Base-by-base conservation (phyloP, 2,329 filamentous ascomycete species). In the Penicillium rolfsii region DNA sequence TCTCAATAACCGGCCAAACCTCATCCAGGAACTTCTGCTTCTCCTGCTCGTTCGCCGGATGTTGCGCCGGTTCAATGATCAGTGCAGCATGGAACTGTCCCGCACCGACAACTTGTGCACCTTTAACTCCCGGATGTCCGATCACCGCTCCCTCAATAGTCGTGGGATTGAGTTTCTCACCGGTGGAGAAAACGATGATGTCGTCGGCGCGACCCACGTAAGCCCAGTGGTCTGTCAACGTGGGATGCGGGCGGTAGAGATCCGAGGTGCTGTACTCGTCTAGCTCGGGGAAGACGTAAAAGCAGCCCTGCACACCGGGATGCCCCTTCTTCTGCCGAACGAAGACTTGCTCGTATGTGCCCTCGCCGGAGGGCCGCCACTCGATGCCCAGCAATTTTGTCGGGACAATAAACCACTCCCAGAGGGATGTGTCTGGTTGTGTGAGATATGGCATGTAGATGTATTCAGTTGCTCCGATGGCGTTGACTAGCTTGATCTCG, bases 81-180 rank as follows among this genome's bases (percentile, higher is more conserved):
- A 64, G 14, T 9, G 56, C 41, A n/a, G 62, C 56, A 12, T 64
- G 59, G 26, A 62, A 62, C 7, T 55, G 41, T 16, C 52, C 45
- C 0, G 33, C 19, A 0, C 70, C 70, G 5, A 66, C 53, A 3
- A 72, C 61, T 12, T 64, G 36, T 5, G 63, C 64, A 7, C 60
- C 48, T 3, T 45, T 5, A 14, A 69, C 59, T 8, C 46, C 45
- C 0, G 61, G 52, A 22, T 67, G 58, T 1, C 56, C 48, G 26
- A 45, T 59, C 1, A 71, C 48, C 5, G 36, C 43, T 14, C 36
- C 45, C 58, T 73, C 68, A 14, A 69, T 59, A 4, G 59, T 48
- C 1, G 63, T 57, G 2, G 69, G 69, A 40, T 71, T 72, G 14
- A 66, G 55, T 40, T 73, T 73, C 50, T 72, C 68, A 1, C 69